Evolutionary conservation across 805 yeast species (phyloP), one percentile per base, ranked within the genome.

Genomic region (Candida hungchunana): DNA sequence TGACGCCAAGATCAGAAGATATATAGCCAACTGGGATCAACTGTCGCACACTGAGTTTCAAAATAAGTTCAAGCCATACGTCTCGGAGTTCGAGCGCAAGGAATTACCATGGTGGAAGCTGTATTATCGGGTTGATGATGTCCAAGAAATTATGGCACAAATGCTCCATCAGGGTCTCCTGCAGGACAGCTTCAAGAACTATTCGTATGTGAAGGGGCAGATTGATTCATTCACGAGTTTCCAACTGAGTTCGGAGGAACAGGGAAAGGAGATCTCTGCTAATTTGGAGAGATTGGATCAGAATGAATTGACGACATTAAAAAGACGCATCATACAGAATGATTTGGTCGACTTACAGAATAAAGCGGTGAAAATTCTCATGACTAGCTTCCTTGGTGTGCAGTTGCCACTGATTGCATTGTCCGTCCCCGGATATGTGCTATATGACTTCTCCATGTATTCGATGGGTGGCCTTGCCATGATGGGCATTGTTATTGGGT

Each of bases 401-500:
- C 66, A 61, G 32, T 31, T 59, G n/a, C 66, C 66, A 1, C 28
- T 59, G 23, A 26, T 54, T 2, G 12, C 53, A 4, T 24, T 55
- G 11, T 38, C 62, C 2, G 45, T 48, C n/a, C 40, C 50, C 5
- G 63, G 64, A 11, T 44, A 41, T 18, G 27, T 56, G 2, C 38
- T 60, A 4, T 55, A 49, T 23, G 58, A 55, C 26, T 60, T 53
- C 30, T 48, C 60, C 0, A 17, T 43, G 5, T 56, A 50, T 31
- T 58, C 66, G 5, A 59, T 59, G 64, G 43, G 50, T 18, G 55
- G 60, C 3, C 31, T 61, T 11, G 58, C 56, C 2, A 51, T 55
- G 11, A 36, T 61, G 5, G 66, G 64, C 13, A 16, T 51, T 5
- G 53, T 50, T 4, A 29, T 54, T 16, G 66, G 66, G 0, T 48